Base-by-base conservation (phyloP, 495 filamentous ascomycete species). In the Aspergillus avenaceus region DNA sequence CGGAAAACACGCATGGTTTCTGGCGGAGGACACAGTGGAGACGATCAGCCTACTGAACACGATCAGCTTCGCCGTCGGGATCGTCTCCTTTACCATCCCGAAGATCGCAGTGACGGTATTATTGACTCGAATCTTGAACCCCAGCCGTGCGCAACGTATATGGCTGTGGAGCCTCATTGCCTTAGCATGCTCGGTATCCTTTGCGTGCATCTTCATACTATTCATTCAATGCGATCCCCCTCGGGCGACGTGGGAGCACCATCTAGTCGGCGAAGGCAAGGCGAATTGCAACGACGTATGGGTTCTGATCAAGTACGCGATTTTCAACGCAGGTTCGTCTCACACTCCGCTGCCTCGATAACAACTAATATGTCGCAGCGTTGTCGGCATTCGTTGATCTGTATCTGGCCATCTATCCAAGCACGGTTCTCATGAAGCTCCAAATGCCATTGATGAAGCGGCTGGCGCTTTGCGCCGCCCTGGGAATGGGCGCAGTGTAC, bases 321-420 rank as follows among this genome's bases (percentile, higher is more conserved):
- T 65, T 13, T 63, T 59, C 19, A 61, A 58, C 3, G 68, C 62
- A 51, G 14, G 43, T 13, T 7, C 9, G 41, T 52, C 52, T 9
- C 9, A 8, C 2, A 1, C 28, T 3, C 16, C 19, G 19, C 13
- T 27, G 7, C 9, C 8, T 4, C 16, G n/a, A 25, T 18, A 0
- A 22, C 3, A 44, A 22, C 26, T 14, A 8, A 36, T 26, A 2
- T 27, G 22, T 9, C 8, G 45, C 31, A 70, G 53, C 45, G n/a
- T 5, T 53, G 1, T 76, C 70, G 7, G 72, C 69, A 0, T 63
- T 72, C 19, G 46, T 70, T 25, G 78, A 81, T 54, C 54, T 80
- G 2, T 77, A 74, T 24, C 66, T 81, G 19, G 75, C 77, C n/a
- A 52, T 74, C 0, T 77, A 78, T 31, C 77, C 78, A 0, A 58